Base-by-base conservation (phyloP, 2,329 filamentous ascomycete genomes). In the Corniculantispora saksenae region DNA sequence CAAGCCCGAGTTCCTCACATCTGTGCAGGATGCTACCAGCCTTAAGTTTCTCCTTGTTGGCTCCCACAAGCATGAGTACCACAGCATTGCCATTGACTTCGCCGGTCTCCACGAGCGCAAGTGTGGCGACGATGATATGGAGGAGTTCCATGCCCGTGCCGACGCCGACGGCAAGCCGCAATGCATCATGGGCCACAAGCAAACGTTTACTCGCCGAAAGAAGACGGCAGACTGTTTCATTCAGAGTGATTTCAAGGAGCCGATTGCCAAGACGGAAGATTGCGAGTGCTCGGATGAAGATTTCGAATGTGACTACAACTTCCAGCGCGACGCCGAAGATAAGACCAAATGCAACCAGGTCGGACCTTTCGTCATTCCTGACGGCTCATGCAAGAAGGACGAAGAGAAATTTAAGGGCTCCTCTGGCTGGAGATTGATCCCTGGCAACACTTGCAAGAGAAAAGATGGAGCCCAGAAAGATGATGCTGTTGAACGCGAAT, bases 301-400 rank as follows among this genome's bases (percentile, higher is more conserved):
- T 76, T 99, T 97, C 75, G 95, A 99, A 79, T 99, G 95, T 76
- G 94, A 98, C 74, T 97, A 91, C 82, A 96, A 97, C 76, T 98
- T 97, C 75, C 81, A 88, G 66, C 86, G 86, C 70, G 83, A 83
- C 64, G 83, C 83, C 43, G 81, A 86, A 3, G 87, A 94, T 67
- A 83, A 86, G 61, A 86, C 85, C 58, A 84, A 89, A 67, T 98
- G 95, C 74, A 82, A 88, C 27, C 84, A 86, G 9, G 85, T 83
- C 29, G 88, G 86, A 0, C 81, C 85, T 3, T 76, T 97, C 51
- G 75, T 82, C 2, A 81, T 88, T 2, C 93, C 94, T 0, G 84
- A 91, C 55, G 92, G 87, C 9, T 84, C 86, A 32, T 99, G 95
- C 77, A 87, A 91, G 73, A 76, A 81, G 2, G 81, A 80, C 43